These are phyloP conservation scores for Podosphaera aphanis DNA, from an alignment of 2,329 filamentous ascomycete genomes.

Conservation along the genomic window DNA sequence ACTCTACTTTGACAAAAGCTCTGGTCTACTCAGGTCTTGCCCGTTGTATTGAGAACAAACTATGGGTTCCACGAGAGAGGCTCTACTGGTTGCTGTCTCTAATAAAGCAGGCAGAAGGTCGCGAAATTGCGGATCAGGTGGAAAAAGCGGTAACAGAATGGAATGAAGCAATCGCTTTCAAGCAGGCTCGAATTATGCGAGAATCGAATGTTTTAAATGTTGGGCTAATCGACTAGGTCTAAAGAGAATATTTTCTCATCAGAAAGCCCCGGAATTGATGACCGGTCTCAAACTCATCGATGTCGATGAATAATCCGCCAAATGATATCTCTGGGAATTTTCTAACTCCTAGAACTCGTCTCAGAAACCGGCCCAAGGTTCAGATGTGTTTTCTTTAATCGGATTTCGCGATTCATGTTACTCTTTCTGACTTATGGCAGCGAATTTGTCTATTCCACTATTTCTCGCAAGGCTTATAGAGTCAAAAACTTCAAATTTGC, in stretches of 20 bases:
- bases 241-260: background rate
- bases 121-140: background rate
- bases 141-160: background rate
- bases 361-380: no score
- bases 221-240: constrained; percentile 1
- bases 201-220: constrained; percentile 1
- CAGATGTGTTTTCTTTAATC: no score
- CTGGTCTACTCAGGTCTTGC: constrained; percentile 1
- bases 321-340: no score
- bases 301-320: background rate
- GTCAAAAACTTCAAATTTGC: no score
- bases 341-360: no score
- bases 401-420: no score
- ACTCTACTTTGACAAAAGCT: background rate
- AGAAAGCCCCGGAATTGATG: background rate
- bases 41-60: background rate
- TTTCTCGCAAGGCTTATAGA: no score
- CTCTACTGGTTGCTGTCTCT: background rate
- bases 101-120: background rate
- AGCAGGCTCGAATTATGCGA: background rate
- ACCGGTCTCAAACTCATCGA: background rate
- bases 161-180: background rate
- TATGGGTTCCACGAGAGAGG: background rate
- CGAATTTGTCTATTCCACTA: no score
- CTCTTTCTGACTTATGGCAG: no score